Conservation (phyloP, 768 basidiomycete species). For the Inosperma sp. region DNA sequence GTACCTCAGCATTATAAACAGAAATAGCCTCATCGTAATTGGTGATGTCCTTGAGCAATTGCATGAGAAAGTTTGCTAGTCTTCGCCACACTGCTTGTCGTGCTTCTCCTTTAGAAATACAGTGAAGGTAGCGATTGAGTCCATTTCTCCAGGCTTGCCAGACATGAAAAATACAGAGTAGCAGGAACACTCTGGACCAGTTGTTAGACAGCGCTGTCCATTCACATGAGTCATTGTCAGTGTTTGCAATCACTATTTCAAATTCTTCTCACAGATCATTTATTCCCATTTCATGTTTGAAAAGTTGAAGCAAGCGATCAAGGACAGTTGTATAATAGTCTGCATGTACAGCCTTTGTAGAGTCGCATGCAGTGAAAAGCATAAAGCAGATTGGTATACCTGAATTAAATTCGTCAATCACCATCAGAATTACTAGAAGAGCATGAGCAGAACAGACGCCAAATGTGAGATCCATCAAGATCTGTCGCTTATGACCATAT, state of each 20-base stretch:
- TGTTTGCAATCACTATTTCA: conserved; percentile 18
- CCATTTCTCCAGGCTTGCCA: conserved; percentile 31
- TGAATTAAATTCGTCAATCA: conserved; percentile 21
- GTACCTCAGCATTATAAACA: conserved; percentile 15
- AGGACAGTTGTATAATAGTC: conserved; percentile 23
- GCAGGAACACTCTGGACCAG: conserved; percentile 20
- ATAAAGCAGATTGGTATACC: conserved; percentile 30
- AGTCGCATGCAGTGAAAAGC: conserved; percentile 18
- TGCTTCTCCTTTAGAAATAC: conserved; percentile 22
- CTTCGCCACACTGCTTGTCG: conserved; percentile 13
- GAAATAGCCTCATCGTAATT: conserved; percentile 18
- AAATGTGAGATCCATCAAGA: conserved; percentile 26
- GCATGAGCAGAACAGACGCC: conserved; percentile 18
- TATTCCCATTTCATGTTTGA: conserved; percentile 12
- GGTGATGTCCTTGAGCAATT: conserved; percentile 20
- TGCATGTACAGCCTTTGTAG: conserved; percentile 20
- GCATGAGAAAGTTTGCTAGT: conserved; percentile 18
- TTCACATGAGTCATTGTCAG: conserved; percentile 29
- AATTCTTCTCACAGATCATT: conserved; percentile 19
- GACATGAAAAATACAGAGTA: conserved; percentile 34
- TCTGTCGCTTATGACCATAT: conserved; percentile 22
- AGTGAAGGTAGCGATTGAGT: conserved; percentile 22
- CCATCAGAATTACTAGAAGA: conserved; percentile 31
- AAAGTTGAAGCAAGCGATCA: conserved; percentile 14
- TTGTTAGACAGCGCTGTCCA: conserved; percentile 16